These are phyloP conservation scores for Venturia effusa DNA, from an alignment of 2,329 filamentous ascomycete species.

Conservation along the genomic window DNA sequence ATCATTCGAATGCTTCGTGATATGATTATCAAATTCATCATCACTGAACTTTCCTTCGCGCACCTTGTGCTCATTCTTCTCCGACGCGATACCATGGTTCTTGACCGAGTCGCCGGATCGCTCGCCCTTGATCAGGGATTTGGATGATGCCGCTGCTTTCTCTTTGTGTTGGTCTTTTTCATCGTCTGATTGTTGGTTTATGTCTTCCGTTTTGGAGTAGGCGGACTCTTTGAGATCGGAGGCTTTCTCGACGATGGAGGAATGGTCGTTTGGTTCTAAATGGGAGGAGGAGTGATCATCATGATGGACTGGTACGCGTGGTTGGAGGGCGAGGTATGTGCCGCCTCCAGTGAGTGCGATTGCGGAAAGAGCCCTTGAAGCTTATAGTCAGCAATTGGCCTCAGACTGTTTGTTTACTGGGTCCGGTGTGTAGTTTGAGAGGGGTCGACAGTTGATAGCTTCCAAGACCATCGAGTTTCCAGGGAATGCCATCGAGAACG, in stretches of 20 bases:
- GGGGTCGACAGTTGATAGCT: no score
- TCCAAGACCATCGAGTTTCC: not conserved
- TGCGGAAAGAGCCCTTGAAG: not conserved
- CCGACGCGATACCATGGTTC: slow-evolving; percentile 19
- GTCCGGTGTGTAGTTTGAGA: not conserved
- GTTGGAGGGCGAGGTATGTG: slow-evolving; percentile 2
- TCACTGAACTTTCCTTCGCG: slow-evolving; percentile 18
- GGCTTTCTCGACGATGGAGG: not conserved
- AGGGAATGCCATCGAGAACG: not conserved
- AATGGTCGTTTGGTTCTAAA: not conserved
- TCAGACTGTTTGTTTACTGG: no score
- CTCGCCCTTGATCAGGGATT: slow-evolving; percentile 12
- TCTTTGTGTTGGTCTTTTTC: not conserved
- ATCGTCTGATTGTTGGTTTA: not conserved
- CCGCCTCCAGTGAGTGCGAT: not conserved
- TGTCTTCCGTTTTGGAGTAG: not conserved
- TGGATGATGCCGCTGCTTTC: not conserved
- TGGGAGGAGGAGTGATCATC: not conserved
- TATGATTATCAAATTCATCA: slow-evolving; percentile 20
- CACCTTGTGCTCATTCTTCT: slow-evolving; percentile 19
- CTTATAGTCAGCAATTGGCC: not conserved
- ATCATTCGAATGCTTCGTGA: slow-evolving; percentile 15
- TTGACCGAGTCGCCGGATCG: slow-evolving; percentile 18
- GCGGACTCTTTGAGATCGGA: not conserved
- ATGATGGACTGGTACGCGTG: not conserved